A percentile compares a stretch with the other conserved stretches of the same genome.
phyloP scores from a whole-genome alignment of 176 grass and related monocot species.

The Elymus sibiricus region DNA sequence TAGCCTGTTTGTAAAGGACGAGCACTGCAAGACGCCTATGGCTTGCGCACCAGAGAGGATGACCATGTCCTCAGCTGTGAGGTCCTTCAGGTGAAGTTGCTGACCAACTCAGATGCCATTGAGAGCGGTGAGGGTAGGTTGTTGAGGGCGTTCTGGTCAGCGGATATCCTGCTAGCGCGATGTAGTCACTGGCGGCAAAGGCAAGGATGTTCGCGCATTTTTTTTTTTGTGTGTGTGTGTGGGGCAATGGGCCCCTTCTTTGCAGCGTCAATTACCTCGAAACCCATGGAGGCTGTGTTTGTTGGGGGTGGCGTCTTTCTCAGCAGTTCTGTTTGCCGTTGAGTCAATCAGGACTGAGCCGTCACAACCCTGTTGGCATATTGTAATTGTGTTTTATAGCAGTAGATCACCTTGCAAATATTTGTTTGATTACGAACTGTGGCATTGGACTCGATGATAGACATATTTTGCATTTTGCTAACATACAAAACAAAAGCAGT shows the following conservation, averaged over 20 bases:
- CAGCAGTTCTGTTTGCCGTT: slow-evolving; percentile 39
- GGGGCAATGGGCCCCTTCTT: slow-evolving; percentile 47
- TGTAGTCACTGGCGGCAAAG: slow-evolving; percentile 50
- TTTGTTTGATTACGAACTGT: not conserved
- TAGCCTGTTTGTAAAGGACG: slow-evolving; percentile 45
- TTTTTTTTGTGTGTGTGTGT: no score
- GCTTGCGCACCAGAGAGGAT: slow-evolving; percentile 65
- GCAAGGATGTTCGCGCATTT: slow-evolving; percentile 56
- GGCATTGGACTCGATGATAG: not conserved
- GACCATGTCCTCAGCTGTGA: slow-evolving; percentile 65
- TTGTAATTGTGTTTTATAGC: not conserved
- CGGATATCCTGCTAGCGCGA: slow-evolving; percentile 31
- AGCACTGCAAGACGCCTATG: slow-evolving; percentile 57
- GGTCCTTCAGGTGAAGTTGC: slow-evolving; percentile 46
- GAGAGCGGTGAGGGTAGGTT: slow-evolving; percentile 47
- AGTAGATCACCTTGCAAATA: not conserved
- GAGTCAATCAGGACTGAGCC: slow-evolving; percentile 76
- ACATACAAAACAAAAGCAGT: no score
- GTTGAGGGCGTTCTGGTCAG: not conserved
- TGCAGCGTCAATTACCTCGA: slow-evolving; percentile 52
- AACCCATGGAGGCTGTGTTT: slow-evolving; percentile 65
- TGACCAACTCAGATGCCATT: slow-evolving; percentile 31
- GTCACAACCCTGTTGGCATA: slow-evolving; percentile 47
- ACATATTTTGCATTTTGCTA: not conserved
- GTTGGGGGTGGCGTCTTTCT: slow-evolving; percentile 44